A percentile compares a stretch with the other conserved stretches of the same genome.
Conservation (phyloP, 805 yeast species). For the Wickerhamomyces alni region DNA sequence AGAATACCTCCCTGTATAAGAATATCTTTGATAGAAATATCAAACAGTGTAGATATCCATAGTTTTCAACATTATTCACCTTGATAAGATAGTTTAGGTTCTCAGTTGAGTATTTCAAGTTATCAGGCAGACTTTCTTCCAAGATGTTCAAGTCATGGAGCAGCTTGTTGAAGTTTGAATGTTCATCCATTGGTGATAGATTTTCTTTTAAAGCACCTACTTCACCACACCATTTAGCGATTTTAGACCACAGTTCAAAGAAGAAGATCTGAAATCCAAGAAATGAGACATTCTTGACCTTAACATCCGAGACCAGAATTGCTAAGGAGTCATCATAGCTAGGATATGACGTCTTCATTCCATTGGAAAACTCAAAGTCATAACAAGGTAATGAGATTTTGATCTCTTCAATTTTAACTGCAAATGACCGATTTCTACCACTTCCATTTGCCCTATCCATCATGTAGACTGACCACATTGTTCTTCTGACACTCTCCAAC, state of each 20-base stretch:
- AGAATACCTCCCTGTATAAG: conserved; percentile 30
- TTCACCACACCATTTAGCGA: conserved; percentile 34
- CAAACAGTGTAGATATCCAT: conserved; percentile 31
- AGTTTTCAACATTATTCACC: conserved; percentile 25
- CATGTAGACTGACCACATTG: conserved; percentile 33
- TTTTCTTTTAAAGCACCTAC: conserved; percentile 26
- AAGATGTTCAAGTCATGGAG: conserved; percentile 21
- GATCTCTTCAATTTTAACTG: conserved; percentile 28
- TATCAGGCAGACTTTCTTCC: conserved; percentile 22
- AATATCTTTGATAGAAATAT: conserved; percentile 28
- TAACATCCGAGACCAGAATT: conserved; percentile 1
- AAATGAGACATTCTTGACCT: conserved; percentile 13
- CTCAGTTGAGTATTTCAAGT: conserved; percentile 19
- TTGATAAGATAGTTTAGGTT: conserved; percentile 29
- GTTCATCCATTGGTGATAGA: conserved; percentile 24
- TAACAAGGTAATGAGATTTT: conserved; percentile 24
- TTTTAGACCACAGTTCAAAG: conserved; percentile 32
- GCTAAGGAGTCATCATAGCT: conserved; percentile 6
- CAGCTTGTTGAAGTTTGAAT: conserved; percentile 24
- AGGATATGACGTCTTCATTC: conserved; percentile 10
- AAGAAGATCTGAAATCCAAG: conserved; percentile 26
- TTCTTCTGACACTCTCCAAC: conserved; percentile 17
- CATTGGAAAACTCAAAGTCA: conserved; percentile 26
- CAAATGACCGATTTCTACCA: conserved; percentile 27
- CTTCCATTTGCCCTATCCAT: conserved; percentile 33